Percentiles rank a stretch among this genome's conserved stretches.
phyloP scores from a whole-genome alignment of 1,139 yeast species.

The Yamadazyma triangularis region DNA sequence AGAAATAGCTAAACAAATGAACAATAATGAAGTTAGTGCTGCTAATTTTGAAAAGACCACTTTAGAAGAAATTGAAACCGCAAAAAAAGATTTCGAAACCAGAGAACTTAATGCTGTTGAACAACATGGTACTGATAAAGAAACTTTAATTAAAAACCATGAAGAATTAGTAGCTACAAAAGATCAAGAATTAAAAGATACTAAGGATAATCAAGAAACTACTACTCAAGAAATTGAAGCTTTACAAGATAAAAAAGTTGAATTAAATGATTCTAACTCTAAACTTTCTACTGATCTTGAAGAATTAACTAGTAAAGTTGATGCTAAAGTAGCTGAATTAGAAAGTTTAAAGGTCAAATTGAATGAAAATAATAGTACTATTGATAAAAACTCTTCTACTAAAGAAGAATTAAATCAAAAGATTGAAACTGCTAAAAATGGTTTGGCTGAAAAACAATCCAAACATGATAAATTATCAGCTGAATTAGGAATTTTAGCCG shows the following conservation, averaged over 20 bases:
- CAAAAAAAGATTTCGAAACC: conserved; percentile 39
- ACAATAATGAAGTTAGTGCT: conserved; percentile 27
- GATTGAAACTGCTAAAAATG: conserved; percentile 30
- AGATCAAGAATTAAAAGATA: conserved; percentile 44
- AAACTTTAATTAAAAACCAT: conserved; percentile 39
- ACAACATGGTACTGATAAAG: conserved; percentile 44
- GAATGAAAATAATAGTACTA: conserved; percentile 33
- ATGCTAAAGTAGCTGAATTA: conserved; percentile 35
- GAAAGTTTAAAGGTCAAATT: conserved; percentile 40
- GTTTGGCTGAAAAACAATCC: conserved; percentile 31
- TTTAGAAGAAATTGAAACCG: conserved; percentile 40
- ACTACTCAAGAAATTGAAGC: conserved; percentile 44
- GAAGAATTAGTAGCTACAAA: conserved; percentile 47
- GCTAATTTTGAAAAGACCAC: conserved; percentile 36
- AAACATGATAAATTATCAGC: conserved; percentile 34
- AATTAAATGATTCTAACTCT: conserved; percentile 40
- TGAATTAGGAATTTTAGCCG: conserved; percentile 43
- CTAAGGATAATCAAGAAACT: conserved; percentile 43
- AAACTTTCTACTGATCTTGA: conserved; percentile 38
- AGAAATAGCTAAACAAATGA: conserved; percentile 25
- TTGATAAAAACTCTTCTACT: conserved; percentile 30
- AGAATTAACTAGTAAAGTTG: conserved; percentile 37
- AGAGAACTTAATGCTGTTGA: conserved; percentile 47
- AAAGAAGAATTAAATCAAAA: conserved; percentile 40
- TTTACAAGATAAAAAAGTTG: conserved; percentile 39